Conservation (phyloP, 2,329 filamentous ascomycete species). For the Cordyceps cateniannulata region DNA sequence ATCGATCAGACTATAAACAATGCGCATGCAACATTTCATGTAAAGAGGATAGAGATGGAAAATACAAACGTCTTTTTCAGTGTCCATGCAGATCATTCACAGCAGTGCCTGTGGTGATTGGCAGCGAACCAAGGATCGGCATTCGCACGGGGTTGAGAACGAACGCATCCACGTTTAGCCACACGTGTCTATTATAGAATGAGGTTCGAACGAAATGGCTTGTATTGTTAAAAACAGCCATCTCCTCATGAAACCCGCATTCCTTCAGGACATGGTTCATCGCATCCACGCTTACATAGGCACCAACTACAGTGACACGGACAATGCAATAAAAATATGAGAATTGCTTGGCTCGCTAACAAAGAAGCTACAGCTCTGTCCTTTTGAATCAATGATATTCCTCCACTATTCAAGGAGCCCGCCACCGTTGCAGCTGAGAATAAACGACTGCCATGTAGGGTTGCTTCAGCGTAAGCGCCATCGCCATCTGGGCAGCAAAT, state of each 20-base stretch:
- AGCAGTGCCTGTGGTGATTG: background rate
- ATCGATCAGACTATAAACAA: background rate
- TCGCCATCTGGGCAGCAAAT: constrained; percentile 1
- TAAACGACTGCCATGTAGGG: constrained; percentile 4
- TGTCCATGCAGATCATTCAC: background rate
- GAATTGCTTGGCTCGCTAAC: too few relatives aligned
- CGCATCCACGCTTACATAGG: too few relatives aligned
- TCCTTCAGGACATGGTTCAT: too few relatives aligned
- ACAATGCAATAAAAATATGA: too few relatives aligned
- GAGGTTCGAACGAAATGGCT: too few relatives aligned
- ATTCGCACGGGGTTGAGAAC: background rate
- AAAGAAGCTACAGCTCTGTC: too few relatives aligned
- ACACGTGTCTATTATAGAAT: too few relatives aligned
- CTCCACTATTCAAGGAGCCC: background rate
- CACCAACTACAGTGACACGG: too few relatives aligned
- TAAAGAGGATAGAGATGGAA: too few relatives aligned
- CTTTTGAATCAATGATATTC: too few relatives aligned
- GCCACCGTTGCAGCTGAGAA: background rate
- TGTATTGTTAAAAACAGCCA: too few relatives aligned
- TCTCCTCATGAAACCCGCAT: too few relatives aligned
- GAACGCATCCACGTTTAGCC: background rate
- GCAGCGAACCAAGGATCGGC: background rate
- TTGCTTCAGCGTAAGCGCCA: constrained; percentile 4
- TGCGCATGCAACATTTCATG: background rate
- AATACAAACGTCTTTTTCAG: background rate